Evolutionary conservation across 192 early-diverging fungal genomes (phyloP), one percentile per base, ranked within the genome.

Genomic region (Mortierella alpina): DNA sequence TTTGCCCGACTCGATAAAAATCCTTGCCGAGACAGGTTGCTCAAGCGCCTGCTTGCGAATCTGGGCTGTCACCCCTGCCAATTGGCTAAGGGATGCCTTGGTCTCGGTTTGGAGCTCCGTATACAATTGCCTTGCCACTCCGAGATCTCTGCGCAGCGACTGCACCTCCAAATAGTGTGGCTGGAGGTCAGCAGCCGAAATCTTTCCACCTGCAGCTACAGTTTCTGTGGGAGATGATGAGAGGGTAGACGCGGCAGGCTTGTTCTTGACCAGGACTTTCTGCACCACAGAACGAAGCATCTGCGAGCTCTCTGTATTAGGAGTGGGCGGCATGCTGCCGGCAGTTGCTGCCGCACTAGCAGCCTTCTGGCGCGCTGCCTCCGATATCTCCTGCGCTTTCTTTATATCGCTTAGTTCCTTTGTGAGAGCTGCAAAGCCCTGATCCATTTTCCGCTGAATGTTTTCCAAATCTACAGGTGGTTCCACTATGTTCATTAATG

Each of bases 1-100:
- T 67, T 90, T 90, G 53, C 90, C 91, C 31, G 80, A 76, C 59
- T 91, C 90, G n/a, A 92, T 90, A 47, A 87, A 86, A 67, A 72
- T 56, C 7, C 85, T 72, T 46, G 85, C 73, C 0, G 82, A 83
- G 11, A 76, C 59, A 0, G 82, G 72, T 22, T 60, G 52, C 4
- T 78, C 73, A 48, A 72, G 48, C 20, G 77, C 77, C n/a, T 81
- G 73, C 48, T 85, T 68, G 7, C 79, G 72, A 20, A 83, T 67
- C 49, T 73, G 61, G n/a, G 23, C 50, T 13, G 84, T 68, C 39
- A 87, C 84, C 5, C 85, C 79, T 9, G 72, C 65, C 22, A 84
- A 62, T 5, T 82, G 73, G 57, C 86, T 75, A 12, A 85, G 63
- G 46, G 86, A 66, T 23, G 82, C 60, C 53, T 72, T 59, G 7